Evolutionary conservation across 2,329 filamentous ascomycete genomes (phyloP), one percentile per base, ranked within the genome.

Genomic region (Alternaria incomplexa): DNA sequence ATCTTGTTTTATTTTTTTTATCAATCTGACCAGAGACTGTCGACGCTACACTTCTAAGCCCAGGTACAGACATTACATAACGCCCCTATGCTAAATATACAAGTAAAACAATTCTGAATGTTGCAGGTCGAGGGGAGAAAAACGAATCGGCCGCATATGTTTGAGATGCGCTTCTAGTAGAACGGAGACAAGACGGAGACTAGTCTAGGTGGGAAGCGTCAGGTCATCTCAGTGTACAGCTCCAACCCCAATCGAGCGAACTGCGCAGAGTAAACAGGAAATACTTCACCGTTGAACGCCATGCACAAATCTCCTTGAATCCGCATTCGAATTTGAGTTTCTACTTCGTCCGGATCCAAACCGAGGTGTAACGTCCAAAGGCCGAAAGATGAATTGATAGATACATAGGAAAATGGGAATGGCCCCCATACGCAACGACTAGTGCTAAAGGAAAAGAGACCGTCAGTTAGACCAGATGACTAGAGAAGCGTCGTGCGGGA

Each of bases 331-430:
- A 50, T 26, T 62, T 60, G 36, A 67, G 63, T 55, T 64, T 65
- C 62, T 62, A 62, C 64, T 65, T 72, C 61, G 69, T 58, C 46
- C 62, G 68, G 58, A 75, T 65, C 73, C 73, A 79, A 56, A 73
- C 56, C 47, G 69, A 67, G 26, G 74, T 58, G 67, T 65, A 68
- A 64, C 58, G 64, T 54, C 74, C 75, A 58, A 70, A 71, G 44
- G 73, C 67, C 50, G 68, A 70, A 62, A 76, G 56, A 61, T 67
- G 69, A 63, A 76, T 46, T 56, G 68, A 71, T 45, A 77, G 46
- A 67, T 72, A 78, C 73, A 79, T 71, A 78, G 73, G 74, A 77
- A 69, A 77, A 23, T 61, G 63, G 64, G 67, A 67, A 57, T 56
- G 58, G 36, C 63, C 62, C 63, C 64, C 61, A 32, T 48, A 55